These are phyloP conservation scores for Euphorbia schlechtendalii DNA, from an alignment of 441 rosid genomes.

Conservation along the genomic window DNA sequence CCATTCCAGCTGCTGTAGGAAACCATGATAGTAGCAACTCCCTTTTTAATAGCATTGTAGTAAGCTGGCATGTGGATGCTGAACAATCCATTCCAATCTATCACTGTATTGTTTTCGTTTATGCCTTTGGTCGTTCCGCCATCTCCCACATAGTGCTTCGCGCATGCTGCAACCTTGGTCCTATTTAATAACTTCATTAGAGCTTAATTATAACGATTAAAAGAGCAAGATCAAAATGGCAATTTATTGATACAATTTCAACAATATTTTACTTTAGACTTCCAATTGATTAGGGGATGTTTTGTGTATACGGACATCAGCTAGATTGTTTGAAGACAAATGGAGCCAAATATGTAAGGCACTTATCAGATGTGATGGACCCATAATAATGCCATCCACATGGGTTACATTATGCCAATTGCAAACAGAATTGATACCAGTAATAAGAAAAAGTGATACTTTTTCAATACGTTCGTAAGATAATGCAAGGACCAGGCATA, in stretches of 20 bases:
- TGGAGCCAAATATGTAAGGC: background rate
- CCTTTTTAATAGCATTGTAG: conserved; percentile 43
- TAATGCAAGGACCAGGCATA: background rate
- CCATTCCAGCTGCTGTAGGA: conserved; percentile 72
- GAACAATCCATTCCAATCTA: conserved; percentile 36
- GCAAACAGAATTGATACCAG: background rate
- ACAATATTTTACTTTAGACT: too few relatives aligned
- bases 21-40: conserved; percentile 63
- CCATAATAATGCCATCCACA: conserved; percentile 3
- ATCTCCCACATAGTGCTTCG: conserved; percentile 70
- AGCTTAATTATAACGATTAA: too few relatives aligned
- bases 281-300: background rate
- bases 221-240: background rate
- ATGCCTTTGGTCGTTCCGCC: conserved; percentile 59
- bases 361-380: background rate
- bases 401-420: conserved; percentile 2
- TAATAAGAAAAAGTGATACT: background rate
- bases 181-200: conserved; percentile 16
- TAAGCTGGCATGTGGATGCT: conserved; percentile 63
- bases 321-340: background rate
- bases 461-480: background rate
- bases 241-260: background rate
- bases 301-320: background rate
- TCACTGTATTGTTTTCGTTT: conserved; percentile 55
- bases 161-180: conserved; percentile 57